phyloP scores from a whole-genome alignment of 306 rosid genomes.

The Cucurbita moschata region DNA sequence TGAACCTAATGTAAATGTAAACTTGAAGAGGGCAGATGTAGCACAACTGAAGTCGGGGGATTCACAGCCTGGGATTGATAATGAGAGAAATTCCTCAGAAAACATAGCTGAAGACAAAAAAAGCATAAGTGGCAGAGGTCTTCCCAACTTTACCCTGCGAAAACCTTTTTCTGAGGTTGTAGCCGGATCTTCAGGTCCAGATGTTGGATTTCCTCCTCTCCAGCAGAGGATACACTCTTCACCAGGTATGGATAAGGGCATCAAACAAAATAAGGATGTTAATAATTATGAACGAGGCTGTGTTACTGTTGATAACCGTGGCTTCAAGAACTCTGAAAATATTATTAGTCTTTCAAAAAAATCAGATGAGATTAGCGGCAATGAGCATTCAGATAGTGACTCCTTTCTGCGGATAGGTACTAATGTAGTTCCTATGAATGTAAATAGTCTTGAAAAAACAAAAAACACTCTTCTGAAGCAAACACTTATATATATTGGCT shows the following conservation, averaged over 20 bases:
- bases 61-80: constrained; percentile 30
- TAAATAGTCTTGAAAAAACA: constrained; percentile 36
- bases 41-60: constrained; percentile 22
- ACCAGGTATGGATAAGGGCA: constrained; percentile 39
- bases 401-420: constrained; percentile 61
- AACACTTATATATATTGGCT: constrained; percentile 52
- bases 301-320: constrained; percentile 22
- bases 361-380: constrained; percentile 17
- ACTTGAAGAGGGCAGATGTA: constrained; percentile 20
- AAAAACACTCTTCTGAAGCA: constrained; percentile 30
- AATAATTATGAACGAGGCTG: constrained; percentile 24
- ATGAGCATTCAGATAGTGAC: constrained; percentile 22
- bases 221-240: constrained; percentile 46
- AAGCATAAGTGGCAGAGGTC: constrained; percentile 51
- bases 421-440: constrained; percentile 52
- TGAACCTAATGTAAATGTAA: constrained; percentile 26
- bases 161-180: constrained; percentile 97
- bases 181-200: constrained; percentile 55
- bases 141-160: constrained; percentile 59
- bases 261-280: constrained; percentile 37
- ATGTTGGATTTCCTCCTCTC: constrained; percentile 76
- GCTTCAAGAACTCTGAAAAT: constrained; percentile 33
- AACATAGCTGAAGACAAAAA: constrained; percentile 31
- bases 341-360: constrained; percentile 21
- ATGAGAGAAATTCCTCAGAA: constrained; percentile 28